A percentile compares a stretch with the other conserved stretches of the same genome.
Conservation (phyloP, 1,139 yeast species). For the Yamadazyma buinensis region DNA sequence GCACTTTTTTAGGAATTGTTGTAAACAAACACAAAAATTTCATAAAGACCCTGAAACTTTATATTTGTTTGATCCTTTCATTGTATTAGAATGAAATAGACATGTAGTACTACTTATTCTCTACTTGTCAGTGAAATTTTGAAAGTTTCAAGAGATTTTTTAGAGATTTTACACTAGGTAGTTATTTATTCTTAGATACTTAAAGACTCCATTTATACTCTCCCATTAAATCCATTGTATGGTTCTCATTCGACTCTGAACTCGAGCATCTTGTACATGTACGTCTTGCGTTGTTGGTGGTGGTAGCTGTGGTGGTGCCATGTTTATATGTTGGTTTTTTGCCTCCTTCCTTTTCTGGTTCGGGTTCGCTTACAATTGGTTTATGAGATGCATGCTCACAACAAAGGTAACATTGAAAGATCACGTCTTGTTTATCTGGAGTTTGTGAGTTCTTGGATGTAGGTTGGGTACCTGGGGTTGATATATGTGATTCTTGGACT, state of each 20-base stretch:
- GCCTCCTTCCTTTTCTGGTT: too few relatives aligned
- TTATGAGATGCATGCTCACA: constrained; percentile 6
- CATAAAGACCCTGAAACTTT: too few relatives aligned
- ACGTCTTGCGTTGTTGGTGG: constrained; percentile 12
- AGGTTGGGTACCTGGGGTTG: not conserved
- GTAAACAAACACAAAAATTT: constrained; percentile 13
- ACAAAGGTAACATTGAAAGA: constrained; percentile 17
- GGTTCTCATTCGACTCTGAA: constrained; percentile 11
- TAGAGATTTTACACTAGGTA: too few relatives aligned
- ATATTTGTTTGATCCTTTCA: too few relatives aligned
- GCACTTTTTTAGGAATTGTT: constrained; percentile 9
- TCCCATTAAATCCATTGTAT: constrained; percentile 29
- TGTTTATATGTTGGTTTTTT: too few relatives aligned
- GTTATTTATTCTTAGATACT: too few relatives aligned
- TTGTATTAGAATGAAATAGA: too few relatives aligned
- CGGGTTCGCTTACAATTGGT: too few relatives aligned
- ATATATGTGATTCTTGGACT: not conserved
- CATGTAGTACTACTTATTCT: too few relatives aligned
- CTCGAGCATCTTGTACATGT: constrained; percentile 17
- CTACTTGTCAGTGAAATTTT: too few relatives aligned
- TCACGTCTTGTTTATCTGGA: constrained; percentile 10
- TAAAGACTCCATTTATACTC: constrained; percentile 30
- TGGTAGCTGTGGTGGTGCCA: not conserved
- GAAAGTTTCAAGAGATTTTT: too few relatives aligned
- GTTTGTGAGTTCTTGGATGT: too few relatives aligned